phyloP scores from a whole-genome alignment of 345 rosid genomes.

The Eucalyptus sp. region DNA sequence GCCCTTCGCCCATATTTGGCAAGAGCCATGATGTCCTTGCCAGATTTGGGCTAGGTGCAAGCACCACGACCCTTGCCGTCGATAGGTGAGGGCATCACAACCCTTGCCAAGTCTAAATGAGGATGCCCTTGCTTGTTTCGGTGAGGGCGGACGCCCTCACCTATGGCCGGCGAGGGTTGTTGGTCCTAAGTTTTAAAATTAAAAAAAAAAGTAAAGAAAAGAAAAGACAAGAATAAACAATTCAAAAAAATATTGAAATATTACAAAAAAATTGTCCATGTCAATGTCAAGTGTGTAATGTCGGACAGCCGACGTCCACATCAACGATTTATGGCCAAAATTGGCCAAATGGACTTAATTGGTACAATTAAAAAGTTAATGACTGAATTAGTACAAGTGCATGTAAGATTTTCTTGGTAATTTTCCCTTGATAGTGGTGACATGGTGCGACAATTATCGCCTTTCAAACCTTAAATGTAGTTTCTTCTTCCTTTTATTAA shows the following conservation, averaged over 20 bases:
- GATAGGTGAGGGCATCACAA: neutral
- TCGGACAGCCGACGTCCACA: fast-evolving
- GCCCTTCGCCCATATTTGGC: neutral
- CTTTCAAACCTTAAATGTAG: neutral
- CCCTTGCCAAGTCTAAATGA: neutral
- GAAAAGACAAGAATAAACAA: too few species aligned
- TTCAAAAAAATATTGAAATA: neutral
- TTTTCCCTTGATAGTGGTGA: neutral
- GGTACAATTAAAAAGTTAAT: too few species aligned
- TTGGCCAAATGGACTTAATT: neutral
- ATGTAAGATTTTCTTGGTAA: neutral
- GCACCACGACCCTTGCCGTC: fast-evolving
- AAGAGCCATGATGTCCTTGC: neutral
- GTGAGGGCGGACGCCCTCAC: too few species aligned
- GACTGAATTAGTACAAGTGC: neutral
- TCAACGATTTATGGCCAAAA: neutral
- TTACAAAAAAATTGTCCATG: neutral
- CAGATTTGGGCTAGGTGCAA: neutral
- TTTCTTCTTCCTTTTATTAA: neutral
- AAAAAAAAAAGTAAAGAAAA: neutral
- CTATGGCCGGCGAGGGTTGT: too few species aligned
- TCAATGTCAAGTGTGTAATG: neutral
- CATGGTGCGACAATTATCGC: neutral
- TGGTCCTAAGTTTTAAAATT: neutral
- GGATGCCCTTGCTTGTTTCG: too few species aligned